These are phyloP conservation scores for Cladochytrium replicatum DNA, from an alignment of 192 early-diverging fungal genomes.

Conservation along the genomic window DNA sequence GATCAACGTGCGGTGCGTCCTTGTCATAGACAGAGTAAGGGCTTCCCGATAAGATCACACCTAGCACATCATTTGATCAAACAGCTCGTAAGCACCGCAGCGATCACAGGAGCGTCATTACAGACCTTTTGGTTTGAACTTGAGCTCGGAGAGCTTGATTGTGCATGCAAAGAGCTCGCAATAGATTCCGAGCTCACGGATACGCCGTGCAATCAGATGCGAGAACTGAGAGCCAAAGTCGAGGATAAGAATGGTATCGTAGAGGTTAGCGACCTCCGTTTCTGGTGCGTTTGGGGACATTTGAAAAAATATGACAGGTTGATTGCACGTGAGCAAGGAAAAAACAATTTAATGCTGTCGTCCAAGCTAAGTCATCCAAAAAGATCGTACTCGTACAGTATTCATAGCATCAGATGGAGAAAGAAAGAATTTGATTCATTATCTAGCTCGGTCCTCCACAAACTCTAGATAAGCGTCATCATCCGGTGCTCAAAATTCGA, in stretches of 20 bases:
- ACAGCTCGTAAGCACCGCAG: too few species aligned
- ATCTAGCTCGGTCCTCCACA: slow-evolving; percentile 65
- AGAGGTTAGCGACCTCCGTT: slow-evolving; percentile 72
- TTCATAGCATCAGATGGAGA: too few species aligned
- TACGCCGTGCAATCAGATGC: slow-evolving; percentile 90
- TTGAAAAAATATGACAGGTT: too few species aligned
- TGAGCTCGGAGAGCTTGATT: slow-evolving; percentile 82
- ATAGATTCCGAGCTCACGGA: slow-evolving; percentile 96
- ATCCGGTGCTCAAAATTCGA: slow-evolving; percentile 46
- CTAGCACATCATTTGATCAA: too few species aligned
- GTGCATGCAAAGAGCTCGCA: slow-evolving; percentile 98
- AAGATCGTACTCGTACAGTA: too few species aligned
- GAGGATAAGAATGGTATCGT: slow-evolving; percentile 95
- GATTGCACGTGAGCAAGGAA: too few species aligned
- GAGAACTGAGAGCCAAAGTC: slow-evolving; percentile 99
- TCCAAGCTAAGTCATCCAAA: too few species aligned
- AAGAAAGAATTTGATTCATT: too few species aligned
- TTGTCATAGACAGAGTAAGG: slow-evolving; percentile 96
- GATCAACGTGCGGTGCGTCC: slow-evolving; percentile 90
- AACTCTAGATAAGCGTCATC: slow-evolving; percentile 46
- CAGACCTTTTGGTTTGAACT: slow-evolving; percentile 87
- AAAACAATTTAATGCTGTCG: too few species aligned
- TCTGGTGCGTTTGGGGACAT: too few species aligned
- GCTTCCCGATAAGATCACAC: slow-evolving; percentile 89
- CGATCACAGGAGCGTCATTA: too few species aligned